These are phyloP conservation scores for Solanum hybrid DNA, from an alignment of 305 asterid genomes.

Conservation along the genomic window DNA sequence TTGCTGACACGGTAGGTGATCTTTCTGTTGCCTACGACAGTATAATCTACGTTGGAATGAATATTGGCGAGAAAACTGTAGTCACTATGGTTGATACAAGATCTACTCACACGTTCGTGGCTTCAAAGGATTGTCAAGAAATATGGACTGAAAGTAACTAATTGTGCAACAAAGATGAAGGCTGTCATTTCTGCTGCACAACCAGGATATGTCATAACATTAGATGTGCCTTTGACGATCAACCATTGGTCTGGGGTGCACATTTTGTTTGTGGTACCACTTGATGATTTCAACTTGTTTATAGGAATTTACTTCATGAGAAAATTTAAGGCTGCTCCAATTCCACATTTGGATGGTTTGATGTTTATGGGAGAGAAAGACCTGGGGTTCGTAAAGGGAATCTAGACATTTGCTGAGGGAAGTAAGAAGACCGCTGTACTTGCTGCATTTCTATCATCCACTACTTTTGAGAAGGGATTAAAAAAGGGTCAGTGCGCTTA, in stretches of 20 bases:
- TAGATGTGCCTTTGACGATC: background rate
- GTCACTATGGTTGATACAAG: background rate
- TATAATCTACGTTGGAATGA: background rate
- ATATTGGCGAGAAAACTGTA: background rate
- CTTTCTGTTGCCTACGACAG: background rate
- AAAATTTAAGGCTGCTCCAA: background rate
- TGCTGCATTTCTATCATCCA: background rate
- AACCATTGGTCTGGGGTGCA: background rate
- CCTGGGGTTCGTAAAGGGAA: background rate
- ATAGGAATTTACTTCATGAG: background rate
- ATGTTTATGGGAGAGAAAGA: background rate
- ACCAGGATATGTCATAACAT: background rate
- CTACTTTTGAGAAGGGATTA: background rate
- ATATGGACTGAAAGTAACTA: background rate
- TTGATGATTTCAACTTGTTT: background rate
- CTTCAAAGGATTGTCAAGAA: background rate
- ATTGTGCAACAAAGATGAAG: background rate
- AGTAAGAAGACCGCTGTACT: background rate
- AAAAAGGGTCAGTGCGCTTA: background rate
- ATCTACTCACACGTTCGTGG: background rate
- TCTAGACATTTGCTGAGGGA: background rate
- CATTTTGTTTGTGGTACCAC: background rate
- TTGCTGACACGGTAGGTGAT: background rate
- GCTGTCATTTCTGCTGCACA: background rate
- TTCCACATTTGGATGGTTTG: background rate